A percentile compares a stretch with the other conserved stretches of the same genome.
Conservation (phyloP, 352 stramenopile species). For the Phytophthora boehmeriae region DNA sequence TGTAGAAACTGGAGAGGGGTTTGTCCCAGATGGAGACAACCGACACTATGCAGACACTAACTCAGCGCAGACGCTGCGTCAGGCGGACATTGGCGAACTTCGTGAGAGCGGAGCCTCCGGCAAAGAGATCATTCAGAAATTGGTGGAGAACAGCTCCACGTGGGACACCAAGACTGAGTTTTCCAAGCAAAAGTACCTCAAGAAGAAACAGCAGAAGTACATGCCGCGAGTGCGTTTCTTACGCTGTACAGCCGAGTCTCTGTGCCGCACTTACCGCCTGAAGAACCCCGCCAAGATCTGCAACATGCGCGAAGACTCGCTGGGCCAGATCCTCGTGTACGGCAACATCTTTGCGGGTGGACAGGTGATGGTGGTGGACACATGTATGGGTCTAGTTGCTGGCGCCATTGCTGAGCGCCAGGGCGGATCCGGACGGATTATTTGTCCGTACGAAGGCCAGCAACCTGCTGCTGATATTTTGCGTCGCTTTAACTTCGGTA, state of each 20-base stretch:
- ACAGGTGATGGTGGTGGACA: constrained; percentile 93
- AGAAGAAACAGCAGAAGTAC: constrained; percentile 95
- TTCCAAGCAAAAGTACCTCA: constrained; percentile 97
- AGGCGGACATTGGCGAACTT: constrained; percentile 67
- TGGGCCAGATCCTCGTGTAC: constrained; percentile 94
- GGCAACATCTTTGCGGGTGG: constrained; percentile 91
- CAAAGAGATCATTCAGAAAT: constrained; percentile 90
- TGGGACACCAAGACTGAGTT: constrained; percentile 96
- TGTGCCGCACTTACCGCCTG: constrained; percentile 89
- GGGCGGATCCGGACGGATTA: constrained; percentile 67
- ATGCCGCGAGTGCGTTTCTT: constrained; percentile 87
- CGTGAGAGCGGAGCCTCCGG: constrained; percentile 74
- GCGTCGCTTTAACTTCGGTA: constrained; percentile 88
- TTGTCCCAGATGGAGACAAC: constrained; percentile 81
- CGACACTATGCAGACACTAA: constrained; percentile 87
- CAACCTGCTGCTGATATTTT: constrained; percentile 78
- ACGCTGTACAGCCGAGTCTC: constrained; percentile 87
- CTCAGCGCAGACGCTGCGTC: constrained; percentile 80
- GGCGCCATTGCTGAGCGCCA: constrained; percentile 89
- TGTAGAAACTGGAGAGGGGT: constrained; percentile 79
- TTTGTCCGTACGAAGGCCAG: constrained; percentile 78
- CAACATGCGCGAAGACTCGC: constrained; percentile 92
- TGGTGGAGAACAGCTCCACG: constrained; percentile 95
- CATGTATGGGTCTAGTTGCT: constrained; percentile 91
- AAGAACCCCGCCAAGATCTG: constrained; percentile 92